Conservation (phyloP, 208 protist species). For the Leishmania guyanensis region DNA sequence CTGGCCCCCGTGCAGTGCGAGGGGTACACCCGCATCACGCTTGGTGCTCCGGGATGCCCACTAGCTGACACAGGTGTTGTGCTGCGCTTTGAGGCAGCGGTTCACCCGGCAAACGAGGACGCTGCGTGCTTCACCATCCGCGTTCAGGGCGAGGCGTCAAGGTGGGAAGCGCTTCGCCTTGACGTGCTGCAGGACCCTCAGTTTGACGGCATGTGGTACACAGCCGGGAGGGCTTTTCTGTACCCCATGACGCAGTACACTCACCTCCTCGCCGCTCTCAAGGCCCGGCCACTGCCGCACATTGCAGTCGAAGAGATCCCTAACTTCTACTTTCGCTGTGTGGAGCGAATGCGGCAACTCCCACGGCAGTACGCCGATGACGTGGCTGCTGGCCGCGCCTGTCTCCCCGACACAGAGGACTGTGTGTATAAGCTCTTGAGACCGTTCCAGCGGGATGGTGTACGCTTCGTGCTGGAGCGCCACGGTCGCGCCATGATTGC, state of each 20-base stretch:
- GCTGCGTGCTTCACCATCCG: slow-evolving; percentile 35
- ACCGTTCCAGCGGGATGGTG: slow-evolving; percentile 79
- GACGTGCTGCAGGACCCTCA: slow-evolving; percentile 46
- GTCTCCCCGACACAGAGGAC: slow-evolving; percentile 53
- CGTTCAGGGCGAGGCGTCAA: slow-evolving; percentile 28
- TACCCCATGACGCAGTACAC: slow-evolving; percentile 69
- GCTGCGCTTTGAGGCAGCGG: slow-evolving; percentile 72
- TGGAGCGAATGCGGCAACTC: slow-evolving; percentile 47
- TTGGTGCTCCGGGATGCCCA: slow-evolving; percentile 28
- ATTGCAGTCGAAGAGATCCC: slow-evolving; percentile 70
- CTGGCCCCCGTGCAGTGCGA: slow-evolving; percentile 54
- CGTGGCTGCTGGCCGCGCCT: slow-evolving; percentile 33
- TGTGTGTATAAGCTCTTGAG: slow-evolving; percentile 72
- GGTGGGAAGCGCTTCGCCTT: slow-evolving; percentile 23
- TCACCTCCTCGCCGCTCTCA: slow-evolving; percentile 45
- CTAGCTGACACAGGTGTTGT: slow-evolving; percentile 36
- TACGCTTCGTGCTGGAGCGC: slow-evolving; percentile 77
- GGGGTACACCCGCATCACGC: slow-evolving; percentile 64
- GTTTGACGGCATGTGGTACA: slow-evolving; percentile 63
- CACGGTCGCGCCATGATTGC: slow-evolving; percentile 92
- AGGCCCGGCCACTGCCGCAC: slow-evolving; percentile 22
- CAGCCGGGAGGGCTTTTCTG: slow-evolving; percentile 53
- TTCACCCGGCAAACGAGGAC: slow-evolving; percentile 52
- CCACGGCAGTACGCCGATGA: slow-evolving; percentile 37
- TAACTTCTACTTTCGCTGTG: slow-evolving; percentile 76